Base-by-base conservation (phyloP, 2,329 filamentous ascomycete genomes). In the Monilinia vaccinii-corymbosi region DNA sequence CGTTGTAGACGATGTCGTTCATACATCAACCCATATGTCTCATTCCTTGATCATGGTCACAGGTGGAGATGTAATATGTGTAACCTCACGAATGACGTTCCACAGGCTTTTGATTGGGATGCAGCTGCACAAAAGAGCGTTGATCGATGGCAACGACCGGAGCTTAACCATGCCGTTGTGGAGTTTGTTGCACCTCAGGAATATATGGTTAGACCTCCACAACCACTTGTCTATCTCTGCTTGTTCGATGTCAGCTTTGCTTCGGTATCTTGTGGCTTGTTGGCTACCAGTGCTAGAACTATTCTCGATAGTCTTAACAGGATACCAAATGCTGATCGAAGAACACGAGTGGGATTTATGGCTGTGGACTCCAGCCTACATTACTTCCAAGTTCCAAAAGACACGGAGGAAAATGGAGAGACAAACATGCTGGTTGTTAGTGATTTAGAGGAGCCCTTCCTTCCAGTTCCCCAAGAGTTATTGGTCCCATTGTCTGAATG, bases 61-160 rank as follows among this genome's bases (percentile, higher is more conserved):
- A 84, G 94, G 71, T 99, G 94, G 94, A 87, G 93, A 71, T 99
- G 94, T 78, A 99, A 99, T 77, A 97, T 99, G 92, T 99, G 94
- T 75, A 97, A 96, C 75, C 80, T 99, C 65, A 97, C 92, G 68
- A 99, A 99, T 73, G 94, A 99, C 69, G 93, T 97, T 44, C 94
- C 94, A n/a, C 94, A 99, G 75, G 92, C 92, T 42, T 99, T 99
- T 67, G 94, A 99, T 73, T 99, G 94, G 94, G 94, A 99, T 75
- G 87, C 91, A 38, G 87, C 90, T 48, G 81, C 91, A 58, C 93
- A 97, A 75, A 92, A 96, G 78, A 88, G 85, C 56, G 87, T 95
- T 55, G 93, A 99, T 73, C 81, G 94, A 71, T 96, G 94, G 88
- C 87, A 95, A 73, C 82, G 94, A 68, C 83, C 91, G 44, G 94